A percentile compares a stretch with the other conserved stretches of the same genome.
Conservation (phyloP, 2,329 filamentous ascomycete genomes). For the Venturia carpophila region DNA sequence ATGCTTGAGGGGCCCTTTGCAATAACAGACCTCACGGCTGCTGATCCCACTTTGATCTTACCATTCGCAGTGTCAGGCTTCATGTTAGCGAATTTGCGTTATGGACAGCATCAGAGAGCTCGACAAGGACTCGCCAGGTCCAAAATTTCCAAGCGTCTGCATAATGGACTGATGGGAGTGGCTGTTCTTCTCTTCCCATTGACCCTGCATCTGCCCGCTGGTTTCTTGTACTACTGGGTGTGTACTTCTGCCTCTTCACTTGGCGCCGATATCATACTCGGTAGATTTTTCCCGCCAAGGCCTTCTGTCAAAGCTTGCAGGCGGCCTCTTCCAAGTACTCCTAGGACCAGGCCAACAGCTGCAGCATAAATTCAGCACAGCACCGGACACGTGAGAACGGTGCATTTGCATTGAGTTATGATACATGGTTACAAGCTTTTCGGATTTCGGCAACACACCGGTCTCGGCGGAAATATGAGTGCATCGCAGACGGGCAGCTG, state of each 20-base stretch:
- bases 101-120: neutral
- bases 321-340: conserved; percentile 1
- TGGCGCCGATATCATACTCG: neutral
- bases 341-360: neutral
- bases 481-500: too few relatives aligned
- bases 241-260: conserved; percentile 15
- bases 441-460: too few relatives aligned
- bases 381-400: neutral
- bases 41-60: conserved; percentile 14
- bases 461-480: too few relatives aligned
- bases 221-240: conserved; percentile 18
- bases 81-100: conserved; percentile 12
- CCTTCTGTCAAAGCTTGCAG: neutral
- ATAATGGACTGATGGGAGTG: neutral
- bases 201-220: conserved; percentile 11
- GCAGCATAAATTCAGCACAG: neutral
- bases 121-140: neutral
- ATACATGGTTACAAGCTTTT: too few relatives aligned
- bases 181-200: conserved; percentile 5
- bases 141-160: neutral
- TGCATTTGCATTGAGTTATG: too few relatives aligned
- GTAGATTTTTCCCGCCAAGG: conserved; percentile 1
- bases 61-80: conserved; percentile 6
- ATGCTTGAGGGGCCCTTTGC: conserved; percentile 12
- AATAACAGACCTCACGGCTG: conserved; percentile 14